Evolutionary conservation across 106 monocot genomes (phyloP).

Genomic region (Allium cepa): DNA sequence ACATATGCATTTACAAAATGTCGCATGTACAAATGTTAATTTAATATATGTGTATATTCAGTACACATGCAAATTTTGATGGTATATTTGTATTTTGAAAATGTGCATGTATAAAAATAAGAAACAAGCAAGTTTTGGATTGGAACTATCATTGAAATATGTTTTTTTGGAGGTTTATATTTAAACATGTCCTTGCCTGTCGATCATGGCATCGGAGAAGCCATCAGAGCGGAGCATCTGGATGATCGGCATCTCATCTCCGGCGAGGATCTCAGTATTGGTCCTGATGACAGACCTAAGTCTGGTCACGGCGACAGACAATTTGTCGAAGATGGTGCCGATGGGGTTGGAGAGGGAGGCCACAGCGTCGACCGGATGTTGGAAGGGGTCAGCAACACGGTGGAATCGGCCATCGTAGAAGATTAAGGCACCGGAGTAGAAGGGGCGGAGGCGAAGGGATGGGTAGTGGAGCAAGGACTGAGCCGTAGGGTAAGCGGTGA

Average conservation of each 20-base stretch:
- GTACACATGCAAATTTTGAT: no score
- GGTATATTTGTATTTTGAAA: no score
- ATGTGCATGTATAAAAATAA: no score
- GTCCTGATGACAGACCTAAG: slow-evolving; percentile 23
- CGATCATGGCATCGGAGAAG: slow-evolving; percentile 56
- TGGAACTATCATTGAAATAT: no score
- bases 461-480: slow-evolving; percentile 54
- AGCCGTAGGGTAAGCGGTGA: slow-evolving; percentile 81
- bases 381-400: slow-evolving; percentile 72
- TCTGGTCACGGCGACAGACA: slow-evolving; percentile 57
- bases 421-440: slow-evolving; percentile 84
- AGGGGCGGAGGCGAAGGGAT: slow-evolving; percentile 49
- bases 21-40: no score
- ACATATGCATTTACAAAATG: no score
- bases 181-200: not conserved
- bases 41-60: no score
- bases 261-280: slow-evolving; percentile 34
- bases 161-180: no score
- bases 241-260: slow-evolving; percentile 35
- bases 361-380: slow-evolving; percentile 52
- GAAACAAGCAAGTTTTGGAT: no score
- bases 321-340: slow-evolving; percentile 64
- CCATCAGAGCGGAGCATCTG: slow-evolving; percentile 30
- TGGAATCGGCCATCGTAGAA: slow-evolving; percentile 45
- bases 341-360: slow-evolving; percentile 58